Percentiles rank a stretch among this genome's conserved stretches.
Conservation (phyloP, 129 eudicot genomes). For the Saussurea involucrata region DNA sequence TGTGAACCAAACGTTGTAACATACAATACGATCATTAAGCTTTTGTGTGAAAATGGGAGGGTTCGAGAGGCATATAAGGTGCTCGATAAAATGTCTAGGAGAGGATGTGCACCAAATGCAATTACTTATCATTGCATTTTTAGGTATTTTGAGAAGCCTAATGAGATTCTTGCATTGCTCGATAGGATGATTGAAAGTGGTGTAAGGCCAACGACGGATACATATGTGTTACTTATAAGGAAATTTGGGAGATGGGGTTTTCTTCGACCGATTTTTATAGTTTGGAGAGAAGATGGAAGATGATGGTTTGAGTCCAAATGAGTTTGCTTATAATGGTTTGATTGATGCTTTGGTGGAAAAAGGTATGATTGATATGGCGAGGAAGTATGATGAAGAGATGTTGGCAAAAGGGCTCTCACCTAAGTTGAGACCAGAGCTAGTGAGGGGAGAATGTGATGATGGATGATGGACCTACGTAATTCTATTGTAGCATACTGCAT, state of each 20-base stretch:
- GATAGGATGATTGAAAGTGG: slow-evolving; percentile 84
- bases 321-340: slow-evolving; percentile 77
- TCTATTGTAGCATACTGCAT: too few relatives aligned
- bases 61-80: slow-evolving; percentile 59
- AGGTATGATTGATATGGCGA: slow-evolving; percentile 88
- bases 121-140: slow-evolving; percentile 79
- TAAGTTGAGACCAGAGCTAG: slow-evolving; percentile 69
- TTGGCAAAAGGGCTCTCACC: slow-evolving; percentile 77
- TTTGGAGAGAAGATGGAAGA: slow-evolving; percentile 89
- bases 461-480: slow-evolving; percentile 13
- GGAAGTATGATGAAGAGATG: slow-evolving; percentile 91
- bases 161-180: slow-evolving; percentile 68
- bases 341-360: slow-evolving; percentile 91
- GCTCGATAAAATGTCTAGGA: slow-evolving; percentile 61
- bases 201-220: slow-evolving; percentile 65
- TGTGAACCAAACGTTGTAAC: slow-evolving; percentile 72
- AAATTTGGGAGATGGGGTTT: slow-evolving; percentile 98
- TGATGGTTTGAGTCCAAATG: slow-evolving; percentile 78
- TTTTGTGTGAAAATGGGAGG: slow-evolving; percentile 79
- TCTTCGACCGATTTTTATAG: slow-evolving; percentile 68
- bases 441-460: slow-evolving; percentile 35
- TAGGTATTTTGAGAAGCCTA: slow-evolving; percentile 67
- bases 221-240: slow-evolving; percentile 86
- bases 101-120: slow-evolving; percentile 75
- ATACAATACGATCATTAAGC: slow-evolving; percentile 71